Evolutionary conservation across 192 early-diverging fungal genomes (phyloP).

Genomic region (Entomortierella lignicola): DNA sequence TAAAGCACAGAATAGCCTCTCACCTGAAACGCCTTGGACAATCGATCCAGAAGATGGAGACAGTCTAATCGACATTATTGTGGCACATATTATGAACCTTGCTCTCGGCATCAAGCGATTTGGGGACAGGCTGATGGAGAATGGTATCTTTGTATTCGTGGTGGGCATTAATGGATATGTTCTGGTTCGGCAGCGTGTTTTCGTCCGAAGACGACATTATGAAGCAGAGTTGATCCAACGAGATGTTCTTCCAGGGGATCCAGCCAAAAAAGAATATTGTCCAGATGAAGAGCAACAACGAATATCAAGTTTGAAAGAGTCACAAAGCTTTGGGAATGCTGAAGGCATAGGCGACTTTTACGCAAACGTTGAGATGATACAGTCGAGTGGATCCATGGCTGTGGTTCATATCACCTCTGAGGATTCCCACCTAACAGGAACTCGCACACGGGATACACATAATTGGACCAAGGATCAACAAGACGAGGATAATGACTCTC

Average conservation of each 20-base stretch:
- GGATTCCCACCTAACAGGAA: neutral
- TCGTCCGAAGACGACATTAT: constrained; percentile 14
- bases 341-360: neutral
- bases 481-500: constrained; percentile 40
- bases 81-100: constrained; percentile 22
- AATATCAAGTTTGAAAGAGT: neutral
- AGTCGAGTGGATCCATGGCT: no score
- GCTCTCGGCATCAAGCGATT: constrained; percentile 39
- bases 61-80: constrained; percentile 31
- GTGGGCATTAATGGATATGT: constrained; percentile 40
- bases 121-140: constrained; percentile 45
- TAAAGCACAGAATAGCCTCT: constrained; percentile 3
- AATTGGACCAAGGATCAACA: neutral
- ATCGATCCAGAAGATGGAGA: constrained; percentile 21
- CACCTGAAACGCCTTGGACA: constrained; percentile 22
- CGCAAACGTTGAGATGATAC: no score
- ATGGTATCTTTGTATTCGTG: constrained; percentile 46
- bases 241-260: constrained; percentile 17
- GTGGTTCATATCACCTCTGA: neutral
- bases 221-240: constrained; percentile 45
- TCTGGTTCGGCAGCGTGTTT: constrained; percentile 30
- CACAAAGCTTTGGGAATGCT: neutral
- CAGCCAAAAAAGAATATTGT: constrained; percentile 8
- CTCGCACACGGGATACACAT: neutral
- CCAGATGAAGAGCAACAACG: constrained; percentile 43